phyloP scores from a whole-genome alignment of 768 basidiomycete species.

The Termitomyces sp. region DNA sequence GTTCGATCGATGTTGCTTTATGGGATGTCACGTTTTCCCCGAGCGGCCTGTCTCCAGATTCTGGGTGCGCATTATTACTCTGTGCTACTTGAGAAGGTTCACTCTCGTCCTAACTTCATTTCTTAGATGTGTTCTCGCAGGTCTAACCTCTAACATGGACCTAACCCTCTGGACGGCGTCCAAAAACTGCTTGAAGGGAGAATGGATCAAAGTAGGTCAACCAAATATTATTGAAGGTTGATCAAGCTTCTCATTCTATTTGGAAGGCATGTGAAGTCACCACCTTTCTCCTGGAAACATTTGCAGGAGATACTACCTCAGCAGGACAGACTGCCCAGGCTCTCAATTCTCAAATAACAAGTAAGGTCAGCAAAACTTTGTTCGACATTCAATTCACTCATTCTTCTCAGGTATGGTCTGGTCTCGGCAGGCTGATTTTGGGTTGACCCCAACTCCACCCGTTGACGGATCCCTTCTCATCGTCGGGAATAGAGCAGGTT shows the following conservation, averaged over 20 bases:
- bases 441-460: slow-evolving; percentile 38
- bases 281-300: slow-evolving; percentile 35
- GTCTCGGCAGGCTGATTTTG: slow-evolving; percentile 60
- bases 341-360: slow-evolving; percentile 48
- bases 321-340: slow-evolving; percentile 22
- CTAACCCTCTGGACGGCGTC: slow-evolving; percentile 60
- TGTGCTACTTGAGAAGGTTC: background rate
- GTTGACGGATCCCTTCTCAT: slow-evolving; percentile 63
- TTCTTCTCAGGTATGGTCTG: slow-evolving; percentile 54
- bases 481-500: slow-evolving; percentile 65
- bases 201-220: slow-evolving; percentile 56
- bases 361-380: slow-evolving; percentile 17
- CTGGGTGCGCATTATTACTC: slow-evolving; percentile 42
- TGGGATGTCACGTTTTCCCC: slow-evolving; percentile 63
- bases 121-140: slow-evolving; percentile 59
- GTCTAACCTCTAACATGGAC: slow-evolving; percentile 73
- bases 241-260: background rate
- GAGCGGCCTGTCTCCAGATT: slow-evolving; percentile 50
- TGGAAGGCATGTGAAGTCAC: slow-evolving; percentile 54
- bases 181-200: slow-evolving; percentile 67
- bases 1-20: slow-evolving; percentile 66
- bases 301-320: slow-evolving; percentile 17
- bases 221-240: background rate
- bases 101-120: background rate
- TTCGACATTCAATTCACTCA: background rate